Base-by-base conservation (phyloP, 1,284 basidiomycete species). In the Austropuccinia psidii region DNA sequence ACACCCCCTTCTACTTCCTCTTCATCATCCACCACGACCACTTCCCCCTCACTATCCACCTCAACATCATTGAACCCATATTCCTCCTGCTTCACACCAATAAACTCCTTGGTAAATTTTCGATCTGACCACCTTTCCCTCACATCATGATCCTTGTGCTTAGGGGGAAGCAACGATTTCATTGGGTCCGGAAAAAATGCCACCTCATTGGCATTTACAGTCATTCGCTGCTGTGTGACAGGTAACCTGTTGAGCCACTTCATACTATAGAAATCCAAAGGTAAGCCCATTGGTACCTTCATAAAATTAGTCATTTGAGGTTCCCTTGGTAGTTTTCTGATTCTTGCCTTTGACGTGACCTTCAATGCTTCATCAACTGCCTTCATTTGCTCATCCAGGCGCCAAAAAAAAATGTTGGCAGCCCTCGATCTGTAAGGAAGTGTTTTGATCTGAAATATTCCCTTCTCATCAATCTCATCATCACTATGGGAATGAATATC, bases 401-500 rank as follows among this genome's bases (percentile, higher is more conserved):
- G 21, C 21, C 65, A 41, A 31, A 68, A 39, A 19, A 68, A 68
- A 24, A 54, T 54, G 5, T 41, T 41, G 9, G 43, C 65, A 55
- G 54, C 55, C 24, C 9, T 27, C 1, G 65, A 68, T 7, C 50
- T 21, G 31, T 68, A 68, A 41, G 15, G 17, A 15, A 68, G 50
- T 6, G 65, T 68, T 41, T 68, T 68, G 24, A 68, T 68, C 9
- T 11, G 11, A 24, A 41, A 55, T 24, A 19, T n/a, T 24, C 39
- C 21, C 5, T 55, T 41, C 29, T 55, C 27, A 24, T 39, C 19
- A 15, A 19, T 13, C n/a, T 68, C 27, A 24, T 68, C 65, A 55
- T 68, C 37, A 21, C 50, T 68, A 35, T 68, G 65, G n/a, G 65
- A 49, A 15, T 41, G 31, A 41, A 54, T 21, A 5, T 50, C 29